phyloP scores from a whole-genome alignment of 2,329 filamentous ascomycete species.

The Cladophialophora immunda region DNA sequence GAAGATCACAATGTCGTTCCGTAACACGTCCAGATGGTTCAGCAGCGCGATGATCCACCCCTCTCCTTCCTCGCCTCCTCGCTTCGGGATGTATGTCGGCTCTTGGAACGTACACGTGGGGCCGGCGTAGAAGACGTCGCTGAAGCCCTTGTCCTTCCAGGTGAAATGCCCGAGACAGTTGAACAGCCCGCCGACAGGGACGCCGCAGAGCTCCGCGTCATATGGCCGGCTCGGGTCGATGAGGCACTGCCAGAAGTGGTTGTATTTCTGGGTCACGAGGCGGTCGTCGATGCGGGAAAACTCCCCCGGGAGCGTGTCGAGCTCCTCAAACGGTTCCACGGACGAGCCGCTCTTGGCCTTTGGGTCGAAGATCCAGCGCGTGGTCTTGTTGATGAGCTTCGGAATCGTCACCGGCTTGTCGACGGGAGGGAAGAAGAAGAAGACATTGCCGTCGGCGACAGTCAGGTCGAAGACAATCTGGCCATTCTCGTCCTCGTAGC shows the following conservation, averaged over 20 bases:
- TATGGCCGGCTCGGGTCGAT: conserved; percentile 43
- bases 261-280: conserved; percentile 53
- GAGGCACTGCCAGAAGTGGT: conserved; percentile 57
- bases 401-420: conserved; percentile 26
- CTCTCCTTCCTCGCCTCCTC: conserved; percentile 43
- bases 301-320: conserved; percentile 44
- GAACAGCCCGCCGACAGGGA: conserved; percentile 37
- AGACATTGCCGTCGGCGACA: conserved; percentile 43
- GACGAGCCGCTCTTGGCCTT: conserved; percentile 45
- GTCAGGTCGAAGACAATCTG: conserved; percentile 56
- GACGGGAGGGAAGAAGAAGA: conserved; percentile 44
- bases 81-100: conserved; percentile 43
- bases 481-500: conserved; percentile 58
- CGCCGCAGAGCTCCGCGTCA: conserved; percentile 41
- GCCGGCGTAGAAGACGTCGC: conserved; percentile 42
- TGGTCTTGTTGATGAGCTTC: conserved; percentile 36
- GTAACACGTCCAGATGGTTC: conserved; percentile 50
- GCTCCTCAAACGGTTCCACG: conserved; percentile 47
- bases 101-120: conserved; percentile 44
- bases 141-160: conserved; percentile 29
- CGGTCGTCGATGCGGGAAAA: conserved; percentile 44
- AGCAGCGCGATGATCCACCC: conserved; percentile 45
- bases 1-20: conserved; percentile 47
- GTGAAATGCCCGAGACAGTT: conserved; percentile 36
- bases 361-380: conserved; percentile 45